These are phyloP conservation scores for Melampsora americana DNA, from an alignment of 1,284 basidiomycete genomes.

Conservation along the genomic window DNA sequence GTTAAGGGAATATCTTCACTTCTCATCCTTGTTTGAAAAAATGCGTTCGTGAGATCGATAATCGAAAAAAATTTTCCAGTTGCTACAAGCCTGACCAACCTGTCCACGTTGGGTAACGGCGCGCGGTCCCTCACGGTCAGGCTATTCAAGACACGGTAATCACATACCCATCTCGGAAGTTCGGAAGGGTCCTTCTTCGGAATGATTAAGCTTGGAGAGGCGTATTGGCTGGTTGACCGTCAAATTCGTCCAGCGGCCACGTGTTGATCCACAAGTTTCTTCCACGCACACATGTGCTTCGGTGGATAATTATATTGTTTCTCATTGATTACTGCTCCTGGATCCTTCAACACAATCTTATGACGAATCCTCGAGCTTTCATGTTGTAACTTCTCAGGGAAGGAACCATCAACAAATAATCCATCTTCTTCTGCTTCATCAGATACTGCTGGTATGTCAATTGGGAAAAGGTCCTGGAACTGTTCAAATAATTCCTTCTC, in stretches of 20 bases:
- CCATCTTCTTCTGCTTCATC: slow-evolving; percentile 1
- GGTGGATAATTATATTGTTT: slow-evolving; percentile 17
- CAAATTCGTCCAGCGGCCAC: background rate
- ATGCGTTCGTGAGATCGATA: slow-evolving; percentile 58
- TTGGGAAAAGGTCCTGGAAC: background rate
- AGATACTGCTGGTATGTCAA: background rate
- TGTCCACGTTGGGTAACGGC: slow-evolving; percentile 20
- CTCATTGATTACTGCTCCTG: slow-evolving; percentile 3
- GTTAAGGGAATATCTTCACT: slow-evolving; percentile 55
- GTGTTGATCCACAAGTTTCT: slow-evolving; percentile 3
- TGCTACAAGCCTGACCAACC: slow-evolving; percentile 1
- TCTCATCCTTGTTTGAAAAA: slow-evolving; percentile 57
- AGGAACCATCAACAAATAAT: slow-evolving; percentile 4
- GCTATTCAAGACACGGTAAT: no score
- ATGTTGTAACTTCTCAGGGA: slow-evolving; percentile 1
- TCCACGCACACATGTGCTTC: slow-evolving; percentile 1
- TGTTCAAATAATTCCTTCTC: background rate
- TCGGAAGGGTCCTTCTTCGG: background rate
- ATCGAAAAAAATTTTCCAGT: slow-evolving; percentile 52
- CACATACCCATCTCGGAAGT: no score
- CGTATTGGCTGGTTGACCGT: background rate
- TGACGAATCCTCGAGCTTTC: slow-evolving; percentile 1
- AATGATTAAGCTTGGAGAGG: slow-evolving; percentile 18
- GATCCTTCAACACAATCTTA: slow-evolving; percentile 1
- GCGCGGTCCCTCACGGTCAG: no score